Base-by-base conservation (phyloP, 2,329 filamentous ascomycete species). In the Colletotrichum tamarilloi region DNA sequence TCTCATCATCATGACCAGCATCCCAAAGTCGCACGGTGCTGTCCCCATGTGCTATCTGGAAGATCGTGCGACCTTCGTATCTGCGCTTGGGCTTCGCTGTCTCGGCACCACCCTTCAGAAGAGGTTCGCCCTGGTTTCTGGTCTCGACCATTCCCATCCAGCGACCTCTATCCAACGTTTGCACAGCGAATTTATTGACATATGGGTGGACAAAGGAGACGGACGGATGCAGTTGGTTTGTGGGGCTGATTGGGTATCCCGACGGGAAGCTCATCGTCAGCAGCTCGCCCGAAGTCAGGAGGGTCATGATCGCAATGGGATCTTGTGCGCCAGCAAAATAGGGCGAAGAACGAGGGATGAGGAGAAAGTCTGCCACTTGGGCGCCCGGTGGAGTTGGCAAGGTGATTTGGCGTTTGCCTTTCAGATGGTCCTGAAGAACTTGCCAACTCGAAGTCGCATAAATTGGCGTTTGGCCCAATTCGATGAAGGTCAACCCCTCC, bases 381-480 rank as follows among this genome's bases (percentile, higher is more conserved):
- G 94, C 92, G 56, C 93, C 94, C 0, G 91, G 88, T 0, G 97
- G 97, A 0, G 93, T 94, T 9, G 92, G 90, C 4, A 99, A 85
- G 12, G 93, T 88, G 58, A 91, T 88, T 73, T 93, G 90, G 22
- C 90, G 87, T 79, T 94, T 97, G n/a, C 91, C 92, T 74, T 92
- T 90, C 77, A 97, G 93, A 82, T 98, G 94, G 55, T 92, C 90
- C 0, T 92, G 87, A 1, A 99, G 88, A 0, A 93, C 83, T 79
- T 97, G 94, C 95, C 95, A 98, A 4, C 94, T 92, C 11, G 95
- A 96, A 5, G 97, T 98, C 46, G 94, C 92, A 83, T 98, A 98
- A 62, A 94, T 92, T 1, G 97, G 97, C 7, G 96, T 98, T 60
- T 92, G 84, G 2, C 97, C 97, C 70, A 99, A 87, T 76, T 99